Conservation (phyloP, 805 yeast species). For the Candida odintsovae region DNA sequence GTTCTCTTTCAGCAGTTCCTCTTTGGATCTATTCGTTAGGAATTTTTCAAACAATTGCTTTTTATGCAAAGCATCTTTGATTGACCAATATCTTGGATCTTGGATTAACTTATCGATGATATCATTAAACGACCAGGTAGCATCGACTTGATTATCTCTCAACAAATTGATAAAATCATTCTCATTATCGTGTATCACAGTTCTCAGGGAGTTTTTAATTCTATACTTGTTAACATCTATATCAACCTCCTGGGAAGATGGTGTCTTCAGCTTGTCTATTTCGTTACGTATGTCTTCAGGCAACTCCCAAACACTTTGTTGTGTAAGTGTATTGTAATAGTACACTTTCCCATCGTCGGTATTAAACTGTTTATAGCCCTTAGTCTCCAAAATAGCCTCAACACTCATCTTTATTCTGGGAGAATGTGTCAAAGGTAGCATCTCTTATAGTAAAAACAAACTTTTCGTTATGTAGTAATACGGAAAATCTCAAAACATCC, state of each 20-base stretch:
- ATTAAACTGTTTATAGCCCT: slow-evolving; percentile 48
- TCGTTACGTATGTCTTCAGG: slow-evolving; percentile 45
- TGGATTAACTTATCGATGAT: slow-evolving; percentile 53
- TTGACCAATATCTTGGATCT: slow-evolving; percentile 63
- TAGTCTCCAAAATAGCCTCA: slow-evolving; percentile 37
- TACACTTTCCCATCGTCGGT: slow-evolving; percentile 58
- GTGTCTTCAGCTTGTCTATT: slow-evolving; percentile 6
- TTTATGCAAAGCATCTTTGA: slow-evolving; percentile 55
- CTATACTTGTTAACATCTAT: slow-evolving; percentile 3
- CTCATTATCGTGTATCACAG: slow-evolving; percentile 33
- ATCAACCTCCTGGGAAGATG: not conserved
- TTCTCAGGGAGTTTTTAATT: slow-evolving; percentile 10
- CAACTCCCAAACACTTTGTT: slow-evolving; percentile 75
- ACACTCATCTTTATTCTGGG: slow-evolving; percentile 68
- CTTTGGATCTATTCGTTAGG: slow-evolving; percentile 42
- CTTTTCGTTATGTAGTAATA: no score
- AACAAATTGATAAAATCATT: slow-evolving; percentile 47
- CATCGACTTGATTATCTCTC: slow-evolving; percentile 50
- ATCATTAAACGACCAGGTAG: slow-evolving; percentile 68
- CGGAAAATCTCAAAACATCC: no score
- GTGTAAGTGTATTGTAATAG: slow-evolving; percentile 60
- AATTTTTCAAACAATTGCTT: slow-evolving; percentile 61
- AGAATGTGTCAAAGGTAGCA: no score
- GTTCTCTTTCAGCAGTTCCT: slow-evolving; percentile 47
- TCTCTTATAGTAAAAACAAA: no score